Evolutionary conservation across 805 yeast species (phyloP), one percentile per base, ranked within the genome.

Genomic region (Saccharomycopsis sp.): DNA sequence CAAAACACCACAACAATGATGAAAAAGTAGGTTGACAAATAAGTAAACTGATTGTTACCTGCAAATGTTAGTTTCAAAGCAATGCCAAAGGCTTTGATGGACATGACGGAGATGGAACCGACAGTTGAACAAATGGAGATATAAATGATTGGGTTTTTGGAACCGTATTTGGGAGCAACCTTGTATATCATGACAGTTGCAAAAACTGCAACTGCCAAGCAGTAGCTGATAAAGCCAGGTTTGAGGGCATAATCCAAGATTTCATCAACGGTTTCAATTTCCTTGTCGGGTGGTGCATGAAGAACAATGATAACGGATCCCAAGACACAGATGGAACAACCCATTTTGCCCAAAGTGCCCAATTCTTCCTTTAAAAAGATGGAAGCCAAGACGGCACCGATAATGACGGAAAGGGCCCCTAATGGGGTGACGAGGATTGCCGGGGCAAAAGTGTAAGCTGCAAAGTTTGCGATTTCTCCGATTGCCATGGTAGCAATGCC

Each of bases 241-340:
- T 75, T 75, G 47, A 77, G 69, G 7, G 95, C 95, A 54, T 84
- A 85, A 5, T 67, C 65, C 55, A 86, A 65, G 47, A 87, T 85
- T 61, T 86, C 95, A 58, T 86, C 95, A 31, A 86, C 92, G 0
- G 96, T 86, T 48, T 73, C 68, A 44, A 86, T 77, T 49, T 86
- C 95, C 60, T 81, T 83, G 60, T 86, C 96, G n/a, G 87, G 85
- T 19, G 96, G 96, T 21, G 96, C 96, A 56, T 86, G 95, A 45
- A 86, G 64, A 17, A 86, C 87, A 45, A 86, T 87, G 44, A 86
- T 81, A 16, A 86, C 86, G 2, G 94, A 78, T 1, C 96, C 96
- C 56, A 87, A 68, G 39, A 86, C 61, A 57, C 96, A 86, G 41
- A 85, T 81, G 20, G 94, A 94, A 63, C 95, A 87, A 2, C 96